Base-by-base conservation (phyloP, 805 yeast species). In the Pichia nanzhaoensis region DNA sequence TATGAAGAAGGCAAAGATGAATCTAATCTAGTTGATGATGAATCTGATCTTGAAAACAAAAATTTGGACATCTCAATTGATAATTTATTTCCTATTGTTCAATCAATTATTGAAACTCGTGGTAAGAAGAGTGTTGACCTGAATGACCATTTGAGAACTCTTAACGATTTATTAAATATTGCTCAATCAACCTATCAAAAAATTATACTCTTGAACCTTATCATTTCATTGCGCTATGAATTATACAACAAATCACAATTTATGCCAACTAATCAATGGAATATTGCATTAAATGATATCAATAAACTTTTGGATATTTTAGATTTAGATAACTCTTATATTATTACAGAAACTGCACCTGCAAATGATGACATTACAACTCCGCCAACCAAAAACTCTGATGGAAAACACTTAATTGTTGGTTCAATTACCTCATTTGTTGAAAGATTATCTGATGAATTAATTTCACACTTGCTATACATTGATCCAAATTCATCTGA, bases 401-500 rank as follows among this genome's bases (percentile, higher is more conserved):
- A 75, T 46, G 96, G 96, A 49, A 70, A 84, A 49, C 77, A 77
- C 61, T 80, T 76, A 54, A 75, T 93, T 45, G 74, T 82, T 49
- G 99, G 99, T 39, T 85, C 95, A 22, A 71, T 93, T 39, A 78
- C 84, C 39, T 82, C 96, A 8, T 77, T 85, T 48, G 84, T 91
- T 50, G 99, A 91, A 70, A 82, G 97, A 66, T 75, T 93, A 51
- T 96, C 89, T 61, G 98, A 91, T 59, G 99, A 93, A 70, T 83
- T 90, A 58, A 84, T 85, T 51, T 80, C 83, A 55, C 87, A 95
- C 39, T 75, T 93, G 57, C 89, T 90, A 62, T 78, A 78, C 54
- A 82, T 88, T 58, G 98, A 93, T 65, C 96, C 97, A 37, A 97
- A 93, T 64, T 84, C 97, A 20, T 82, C 87, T 47, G 99, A 93